Base-by-base conservation (phyloP, 2,329 filamentous ascomycete species). In the Hymenoscyphus albidus region DNA sequence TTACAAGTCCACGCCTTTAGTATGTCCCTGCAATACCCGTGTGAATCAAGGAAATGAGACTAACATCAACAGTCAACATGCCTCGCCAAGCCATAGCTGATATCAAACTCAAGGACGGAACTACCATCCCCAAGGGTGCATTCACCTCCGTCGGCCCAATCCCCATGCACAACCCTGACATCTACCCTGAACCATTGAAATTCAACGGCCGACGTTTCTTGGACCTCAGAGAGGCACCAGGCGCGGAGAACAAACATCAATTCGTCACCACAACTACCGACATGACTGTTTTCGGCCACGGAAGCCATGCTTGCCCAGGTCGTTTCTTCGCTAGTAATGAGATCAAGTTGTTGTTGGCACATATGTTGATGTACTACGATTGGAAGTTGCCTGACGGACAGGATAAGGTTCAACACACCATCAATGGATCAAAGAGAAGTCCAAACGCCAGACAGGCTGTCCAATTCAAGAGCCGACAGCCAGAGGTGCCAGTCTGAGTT, bases 321-420 rank as follows among this genome's bases (percentile, higher is more conserved):
- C 71, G 79, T 0, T 80, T 80, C 70, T 74, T 79, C 57, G 76
- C 76, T 2, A 72, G 71, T n/a, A 76, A 76, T 59, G 75, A 78
- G 70, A 70, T 79, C 22, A 79, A 80, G 74, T 66, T 78, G 22
- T 44, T 73, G n/a, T 61, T 78, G 3, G 64, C 64, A 39, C 70
- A 74, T 57, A 59, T 78, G 9, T 48, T 78, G n/a, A 62, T 75
- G 65, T 73, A 75, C 63, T 78, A 76, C 62, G 76, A 78, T 62
- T 64, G 67, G 39, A 71, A 66, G 59, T 51, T 71, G 13, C 63
- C 97, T 82, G 70, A 92, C 95, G 73, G 97, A 86, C 77, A 97
- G 93, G 54, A 97, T 81, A 3, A 93, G 92, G 63, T 65, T 3
- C 40, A 59, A 32, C 61, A 61, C 18, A 64, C 44, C 10, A 58